Percentiles rank a stretch among this genome's conserved stretches.
These are phyloP conservation scores for Talaromyces borbonicus DNA, from an alignment of 495 filamentous ascomycete species.

Conservation along the genomic window DNA sequence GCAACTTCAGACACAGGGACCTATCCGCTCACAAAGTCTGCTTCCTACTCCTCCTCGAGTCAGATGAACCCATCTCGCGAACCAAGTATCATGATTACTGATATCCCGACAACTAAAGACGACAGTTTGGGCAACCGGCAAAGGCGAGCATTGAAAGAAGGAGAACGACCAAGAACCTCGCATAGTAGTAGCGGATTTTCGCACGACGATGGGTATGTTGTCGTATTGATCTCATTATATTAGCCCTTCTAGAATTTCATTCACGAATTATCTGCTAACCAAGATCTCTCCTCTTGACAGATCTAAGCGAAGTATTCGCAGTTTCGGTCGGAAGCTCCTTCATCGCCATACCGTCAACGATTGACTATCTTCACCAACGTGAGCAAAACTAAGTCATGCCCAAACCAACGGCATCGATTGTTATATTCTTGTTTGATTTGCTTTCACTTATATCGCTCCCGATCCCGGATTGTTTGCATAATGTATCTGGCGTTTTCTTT, in stretches of 20 bases:
- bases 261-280: too few species aligned
- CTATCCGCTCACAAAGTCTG: slow-evolving; percentile 29
- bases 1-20: slow-evolving; percentile 21
- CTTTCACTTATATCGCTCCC: too few species aligned
- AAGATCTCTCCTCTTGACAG: too few species aligned
- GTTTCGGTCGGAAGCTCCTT: slow-evolving; percentile 29
- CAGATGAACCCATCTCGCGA: slow-evolving; percentile 14
- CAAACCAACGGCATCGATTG: too few species aligned
- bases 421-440: too few species aligned
- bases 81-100: slow-evolving; percentile 15
- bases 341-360: slow-evolving; percentile 3
- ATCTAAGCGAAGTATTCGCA: slow-evolving; percentile 31
- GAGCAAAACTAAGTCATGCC: too few species aligned
- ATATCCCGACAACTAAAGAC: slow-evolving; percentile 29
- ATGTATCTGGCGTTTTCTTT: too few species aligned
- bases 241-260: too few species aligned
- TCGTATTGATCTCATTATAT: neutral
- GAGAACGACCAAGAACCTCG: slow-evolving; percentile 18
- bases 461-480: too few species aligned
- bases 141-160: slow-evolving; percentile 28
- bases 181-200: slow-evolving; percentile 18
- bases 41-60: slow-evolving; percentile 33
- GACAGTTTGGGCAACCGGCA: slow-evolving; percentile 25
- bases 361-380: too few species aligned
- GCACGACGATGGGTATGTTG: slow-evolving; percentile 30